Evolutionary conservation across 345 rosid species (phyloP), one percentile per base, ranked within the genome.

Genomic region (Hibiscus mutabilis): DNA sequence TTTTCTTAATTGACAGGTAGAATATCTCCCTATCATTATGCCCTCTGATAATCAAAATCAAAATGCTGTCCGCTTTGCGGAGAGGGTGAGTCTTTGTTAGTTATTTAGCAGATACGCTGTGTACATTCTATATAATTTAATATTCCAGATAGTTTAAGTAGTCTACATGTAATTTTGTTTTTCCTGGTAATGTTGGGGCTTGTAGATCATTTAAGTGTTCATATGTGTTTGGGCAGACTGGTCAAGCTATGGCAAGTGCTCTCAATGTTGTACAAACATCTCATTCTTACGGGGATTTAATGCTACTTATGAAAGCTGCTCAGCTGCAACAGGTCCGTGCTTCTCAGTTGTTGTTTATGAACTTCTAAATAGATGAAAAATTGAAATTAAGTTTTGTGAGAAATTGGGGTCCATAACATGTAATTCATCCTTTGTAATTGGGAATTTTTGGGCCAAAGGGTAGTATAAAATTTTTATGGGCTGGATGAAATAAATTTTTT

Each of bases 271-370:
- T 83, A 37, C 96, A 86, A 79, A 92, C 99, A 56, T 82, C 80
- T 52, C 99, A 95, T 85, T 92, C 99, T 65, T 92, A 79, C 68
- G 99, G 92, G 29, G 99, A 95, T 74, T 56, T 92, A 68, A 84
- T 92, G 96, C 91, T 95, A 70, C 87, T 89, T 25, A 76, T 61
- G 76, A 83, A 72, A 85, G 99, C 99, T 62, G 71, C 89, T 24
- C 79, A 90, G 61, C 74, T 76, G 60, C 80, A 84, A 72, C 82
- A 86, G 86, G 99, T 92, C 71, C 52, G 73, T 61, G 74, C 24
- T 44, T 71, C 66, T 73, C 63, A 29, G 1, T 70, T 44, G n/a
- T 46, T 76, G 56, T 18, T 59, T 33, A 22, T 51, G 51, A 66
- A 44, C 57, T 27, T 42, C 29, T 44, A 25, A 68, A 68, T 25